A percentile compares a stretch with the other conserved stretches of the same genome.
These are phyloP conservation scores for Rhynchosporium secalis DNA, from an alignment of 2,329 filamentous ascomycete genomes.

Conservation along the genomic window DNA sequence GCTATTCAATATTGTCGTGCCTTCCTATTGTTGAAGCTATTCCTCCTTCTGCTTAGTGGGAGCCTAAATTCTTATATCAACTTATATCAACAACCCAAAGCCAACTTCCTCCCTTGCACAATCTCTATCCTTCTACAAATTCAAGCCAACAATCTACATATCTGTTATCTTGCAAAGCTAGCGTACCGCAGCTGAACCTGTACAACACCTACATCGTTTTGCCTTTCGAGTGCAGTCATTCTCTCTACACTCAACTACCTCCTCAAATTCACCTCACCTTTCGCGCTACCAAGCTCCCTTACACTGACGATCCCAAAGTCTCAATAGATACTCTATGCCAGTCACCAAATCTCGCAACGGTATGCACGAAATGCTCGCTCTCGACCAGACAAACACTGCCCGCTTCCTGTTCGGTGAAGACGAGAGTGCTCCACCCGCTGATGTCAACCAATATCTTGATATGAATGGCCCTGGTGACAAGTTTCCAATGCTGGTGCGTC, in stretches of 20 bases:
- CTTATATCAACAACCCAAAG: constrained; percentile 6
- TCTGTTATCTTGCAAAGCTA: constrained; percentile 12
- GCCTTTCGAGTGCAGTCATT: constrained; percentile 7
- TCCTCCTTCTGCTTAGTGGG: neutral
- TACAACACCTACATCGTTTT: constrained; percentile 9
- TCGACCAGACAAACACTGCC: constrained; percentile 83
- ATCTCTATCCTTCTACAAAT: neutral
- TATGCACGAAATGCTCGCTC: constrained; percentile 61
- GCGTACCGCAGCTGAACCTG: constrained; percentile 12
- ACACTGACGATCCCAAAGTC: constrained; percentile 50
- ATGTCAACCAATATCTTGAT: constrained; percentile 68
- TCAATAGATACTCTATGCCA: constrained; percentile 93
- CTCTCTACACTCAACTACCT: constrained; percentile 7
- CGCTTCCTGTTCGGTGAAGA: constrained; percentile 86
- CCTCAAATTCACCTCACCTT: constrained; percentile 15
- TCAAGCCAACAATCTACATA: neutral
- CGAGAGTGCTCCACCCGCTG: constrained; percentile 51
- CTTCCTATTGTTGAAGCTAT: neutral
- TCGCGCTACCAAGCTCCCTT: constrained; percentile 20
- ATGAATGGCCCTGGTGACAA: constrained; percentile 76
- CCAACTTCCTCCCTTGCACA: neutral
- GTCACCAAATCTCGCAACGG: constrained; percentile 71
- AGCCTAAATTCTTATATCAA: neutral
- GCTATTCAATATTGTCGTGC: neutral
- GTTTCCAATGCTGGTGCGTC: constrained; percentile 80